These are phyloP conservation scores for Populus hybrid DNA, from an alignment of 441 rosid species.

Conservation along the genomic window DNA sequence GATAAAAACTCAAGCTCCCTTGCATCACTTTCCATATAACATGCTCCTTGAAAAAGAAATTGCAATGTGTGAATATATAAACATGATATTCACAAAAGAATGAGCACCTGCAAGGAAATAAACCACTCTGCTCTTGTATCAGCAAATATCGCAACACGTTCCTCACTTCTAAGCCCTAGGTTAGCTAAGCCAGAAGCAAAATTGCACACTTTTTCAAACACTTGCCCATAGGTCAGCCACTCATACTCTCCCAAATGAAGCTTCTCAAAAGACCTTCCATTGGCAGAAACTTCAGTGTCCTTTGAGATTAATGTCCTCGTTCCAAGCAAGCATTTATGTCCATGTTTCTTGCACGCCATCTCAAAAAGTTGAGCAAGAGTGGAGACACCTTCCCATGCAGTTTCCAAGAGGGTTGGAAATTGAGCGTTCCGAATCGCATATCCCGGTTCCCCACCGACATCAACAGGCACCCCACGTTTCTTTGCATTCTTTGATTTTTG, in stretches of 20 bases:
- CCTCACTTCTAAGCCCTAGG: conserved; percentile 68
- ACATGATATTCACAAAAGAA: not conserved
- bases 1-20: not conserved
- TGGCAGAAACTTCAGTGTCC: conserved; percentile 55
- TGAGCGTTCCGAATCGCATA: conserved; percentile 59
- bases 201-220: conserved; percentile 58
- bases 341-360: conserved; percentile 59
- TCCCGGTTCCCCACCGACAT: conserved; percentile 86
- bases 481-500: conserved; percentile 57
- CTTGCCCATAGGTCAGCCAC: conserved; percentile 67
- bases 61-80: not conserved
- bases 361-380: conserved; percentile 95
- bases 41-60: not conserved
- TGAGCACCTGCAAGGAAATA: conserved; percentile 77
- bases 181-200: conserved; percentile 84
- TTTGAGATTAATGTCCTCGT: conserved; percentile 65
- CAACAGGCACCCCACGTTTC: conserved; percentile 76
- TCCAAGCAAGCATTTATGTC: conserved; percentile 63
- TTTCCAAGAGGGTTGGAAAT: conserved; percentile 53
- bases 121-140: conserved; percentile 98
- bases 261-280: conserved; percentile 84
- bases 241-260: conserved; percentile 93
- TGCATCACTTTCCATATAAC: not conserved
- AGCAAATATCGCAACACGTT: conserved; percentile 92
- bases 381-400: conserved; percentile 78